These are phyloP conservation scores for Aaosphaeria arxii DNA, from an alignment of 2,329 filamentous ascomycete genomes.

Conservation along the genomic window DNA sequence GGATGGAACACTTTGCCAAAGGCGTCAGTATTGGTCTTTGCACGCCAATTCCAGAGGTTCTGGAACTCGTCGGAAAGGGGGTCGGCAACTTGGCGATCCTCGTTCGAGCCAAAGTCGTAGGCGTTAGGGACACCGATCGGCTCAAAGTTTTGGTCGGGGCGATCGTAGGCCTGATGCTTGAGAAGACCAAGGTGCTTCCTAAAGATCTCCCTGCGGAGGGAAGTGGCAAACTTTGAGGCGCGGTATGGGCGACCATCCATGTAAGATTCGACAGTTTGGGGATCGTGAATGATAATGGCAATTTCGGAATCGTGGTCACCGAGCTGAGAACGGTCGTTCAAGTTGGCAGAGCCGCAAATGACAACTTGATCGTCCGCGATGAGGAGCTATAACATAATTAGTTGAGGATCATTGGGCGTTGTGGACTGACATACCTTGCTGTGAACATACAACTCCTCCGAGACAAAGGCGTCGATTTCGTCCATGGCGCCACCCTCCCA, in stretches of 20 bases:
- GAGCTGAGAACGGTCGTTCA: constrained; percentile 73
- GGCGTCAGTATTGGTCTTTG: constrained; percentile 73
- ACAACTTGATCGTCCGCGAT: constrained; percentile 81
- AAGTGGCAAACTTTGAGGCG: constrained; percentile 73
- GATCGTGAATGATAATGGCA: constrained; percentile 83
- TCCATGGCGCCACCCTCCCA: constrained; percentile 55
- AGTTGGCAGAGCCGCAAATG: constrained; percentile 74
- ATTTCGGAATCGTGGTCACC: constrained; percentile 85
- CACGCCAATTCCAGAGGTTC: constrained; percentile 69
- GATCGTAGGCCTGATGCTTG: constrained; percentile 67
- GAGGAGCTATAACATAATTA: constrained; percentile 51
- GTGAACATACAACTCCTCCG: constrained; percentile 63
- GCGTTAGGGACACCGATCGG: constrained; percentile 56
- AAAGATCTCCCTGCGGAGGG: constrained; percentile 81
- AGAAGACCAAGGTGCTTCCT: constrained; percentile 87
- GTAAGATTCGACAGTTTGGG: constrained; percentile 62
- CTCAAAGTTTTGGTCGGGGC: constrained; percentile 55
- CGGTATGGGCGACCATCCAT: constrained; percentile 73
- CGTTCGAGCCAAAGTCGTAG: constrained; percentile 48
- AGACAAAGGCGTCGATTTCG: constrained; percentile 62
- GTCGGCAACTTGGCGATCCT: constrained; percentile 63
- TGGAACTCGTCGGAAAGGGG: constrained; percentile 68
- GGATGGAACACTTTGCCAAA: constrained; percentile 81
- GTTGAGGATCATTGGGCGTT: neutral
- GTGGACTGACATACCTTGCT: constrained; percentile 52